Evolutionary conservation across 257 asterid genomes (phyloP).

Genomic region (Gentiana macrophylla): DNA sequence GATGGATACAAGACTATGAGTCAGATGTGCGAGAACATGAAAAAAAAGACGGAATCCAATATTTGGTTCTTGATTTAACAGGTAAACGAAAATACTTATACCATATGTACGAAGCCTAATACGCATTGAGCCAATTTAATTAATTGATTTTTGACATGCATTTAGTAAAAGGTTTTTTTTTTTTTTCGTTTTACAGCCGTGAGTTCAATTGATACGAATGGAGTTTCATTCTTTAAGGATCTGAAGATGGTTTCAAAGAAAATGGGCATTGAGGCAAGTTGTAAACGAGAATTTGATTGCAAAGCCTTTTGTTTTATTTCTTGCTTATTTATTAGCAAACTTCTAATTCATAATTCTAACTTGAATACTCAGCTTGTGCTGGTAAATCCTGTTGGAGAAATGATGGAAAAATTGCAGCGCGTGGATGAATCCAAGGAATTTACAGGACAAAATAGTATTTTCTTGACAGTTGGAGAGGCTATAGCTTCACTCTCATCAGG

Average conservation of each 20-base stretch:
- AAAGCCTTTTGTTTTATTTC: no score
- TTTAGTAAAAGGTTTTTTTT: no score
- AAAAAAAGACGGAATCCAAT: constrained; percentile 30
- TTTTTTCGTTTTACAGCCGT: constrained; percentile 39
- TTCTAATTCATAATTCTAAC: neutral
- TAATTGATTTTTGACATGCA: no score
- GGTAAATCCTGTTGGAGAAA: constrained; percentile 81
- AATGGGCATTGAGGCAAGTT: constrained; percentile 61
- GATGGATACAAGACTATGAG: constrained; percentile 69
- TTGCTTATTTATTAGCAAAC: no score
- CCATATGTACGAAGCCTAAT: no score
- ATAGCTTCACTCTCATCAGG: constrained; percentile 43
- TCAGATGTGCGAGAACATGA: constrained; percentile 28
- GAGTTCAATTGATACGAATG: constrained; percentile 68
- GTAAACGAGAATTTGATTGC: no score
- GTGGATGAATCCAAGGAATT: constrained; percentile 42
- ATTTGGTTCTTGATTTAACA: constrained; percentile 61
- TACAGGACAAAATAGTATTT: constrained; percentile 44
- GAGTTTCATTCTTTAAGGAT: constrained; percentile 67
- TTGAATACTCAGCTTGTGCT: constrained; percentile 44
- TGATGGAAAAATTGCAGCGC: constrained; percentile 58
- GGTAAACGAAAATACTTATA: constrained; percentile 25
- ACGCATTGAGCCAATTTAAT: no score
- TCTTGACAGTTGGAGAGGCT: constrained; percentile 87
- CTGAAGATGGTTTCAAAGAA: constrained; percentile 47